Evolutionary conservation across 208 protist genomes (phyloP).

Genomic region (Tritrichomonas foetus): DNA sequence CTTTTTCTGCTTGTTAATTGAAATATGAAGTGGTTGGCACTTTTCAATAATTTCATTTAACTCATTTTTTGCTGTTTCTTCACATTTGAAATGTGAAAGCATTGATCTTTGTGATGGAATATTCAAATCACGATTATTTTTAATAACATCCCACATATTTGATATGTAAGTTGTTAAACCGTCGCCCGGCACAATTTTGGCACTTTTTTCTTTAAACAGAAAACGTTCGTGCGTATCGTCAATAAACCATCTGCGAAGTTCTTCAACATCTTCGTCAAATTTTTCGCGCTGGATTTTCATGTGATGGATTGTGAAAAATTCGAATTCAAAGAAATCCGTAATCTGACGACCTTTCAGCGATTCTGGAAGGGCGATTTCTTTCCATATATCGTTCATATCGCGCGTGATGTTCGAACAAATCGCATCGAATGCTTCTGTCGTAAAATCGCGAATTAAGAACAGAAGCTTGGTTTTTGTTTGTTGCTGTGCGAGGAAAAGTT

Average conservation of each 20-base stretch:
- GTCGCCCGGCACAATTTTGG: conserved; percentile 28
- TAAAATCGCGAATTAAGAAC: conserved; percentile 47
- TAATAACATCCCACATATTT: conserved; percentile 42
- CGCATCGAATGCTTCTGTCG: not conserved
- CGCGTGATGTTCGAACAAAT: not conserved
- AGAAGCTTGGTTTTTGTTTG: conserved; percentile 41
- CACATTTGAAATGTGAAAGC: conserved; percentile 45
- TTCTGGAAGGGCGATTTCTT: not conserved
- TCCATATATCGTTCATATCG: conserved; percentile 18
- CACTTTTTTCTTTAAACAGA: not conserved
- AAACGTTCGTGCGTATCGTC: not conserved
- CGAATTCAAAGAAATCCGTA: conserved; percentile 36
- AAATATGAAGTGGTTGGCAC: not conserved
- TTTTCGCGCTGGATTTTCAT: not conserved
- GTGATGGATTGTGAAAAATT: not conserved
- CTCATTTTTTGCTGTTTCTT: not conserved
- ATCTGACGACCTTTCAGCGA: not conserved
- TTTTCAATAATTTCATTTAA: not conserved
- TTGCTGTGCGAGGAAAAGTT: conserved; percentile 10
- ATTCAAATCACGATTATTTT: conserved; percentile 44
- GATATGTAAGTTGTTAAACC: conserved; percentile 25
- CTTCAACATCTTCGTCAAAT: not conserved
- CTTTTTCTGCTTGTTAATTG: not conserved
- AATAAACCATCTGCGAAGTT: not conserved
- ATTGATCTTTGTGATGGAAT: conserved; percentile 46